Evolutionary conservation across 164 flowering plant genomes (phyloP), one percentile per base, ranked within the genome.

Genomic region (Annona squamosa): DNA sequence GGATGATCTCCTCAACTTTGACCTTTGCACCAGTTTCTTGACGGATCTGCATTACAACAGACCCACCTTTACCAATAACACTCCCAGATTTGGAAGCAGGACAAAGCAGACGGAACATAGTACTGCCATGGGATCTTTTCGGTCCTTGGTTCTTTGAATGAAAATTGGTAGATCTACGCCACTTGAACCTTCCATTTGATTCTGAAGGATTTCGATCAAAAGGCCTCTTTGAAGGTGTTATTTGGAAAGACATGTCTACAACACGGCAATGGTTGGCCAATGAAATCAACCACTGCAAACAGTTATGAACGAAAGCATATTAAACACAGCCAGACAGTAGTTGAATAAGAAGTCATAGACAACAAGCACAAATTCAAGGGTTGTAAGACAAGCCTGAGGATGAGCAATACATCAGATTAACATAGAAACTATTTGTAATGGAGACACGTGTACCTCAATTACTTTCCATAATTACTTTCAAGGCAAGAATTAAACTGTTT

Each of bases 221-320:
- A 17, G 88, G 83, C 74, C 98, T 86, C 79, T 94, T 94, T 1
- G 92, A 76, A 56, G 97, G 94, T 4, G 91, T 88, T 78, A 85
- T 63, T n/a, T 85, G 71, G 70, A 73, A 77, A 43, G 95, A 86
- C 96, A 93, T 90, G 72, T 69, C 74, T 74, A 65, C 65, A 17
- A 42, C 63, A 70, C 41, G 43, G 65, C 48, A 6, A 52, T 16
- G 4, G 48, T 65, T 68, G 71, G 48, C 57, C 71, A 48, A 62
- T 71, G 26, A 48, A 37, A 12, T 44, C 42, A 5, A 46, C 16
- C 68, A 7, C 17, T 4, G 68, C 46, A 43, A 17, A 43, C 17
- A 42, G 17, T 43, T 13, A 43, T 43, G 43, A 66, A 66, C 16
- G 48, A 43, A 66, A 13, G 17, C 3, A 42, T 66, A 42, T 66